Percentiles rank a stretch among this genome's conserved stretches.
phyloP scores from a whole-genome alignment of 2,329 filamentous ascomycete species.

The Cladophialophora psammophila region DNA sequence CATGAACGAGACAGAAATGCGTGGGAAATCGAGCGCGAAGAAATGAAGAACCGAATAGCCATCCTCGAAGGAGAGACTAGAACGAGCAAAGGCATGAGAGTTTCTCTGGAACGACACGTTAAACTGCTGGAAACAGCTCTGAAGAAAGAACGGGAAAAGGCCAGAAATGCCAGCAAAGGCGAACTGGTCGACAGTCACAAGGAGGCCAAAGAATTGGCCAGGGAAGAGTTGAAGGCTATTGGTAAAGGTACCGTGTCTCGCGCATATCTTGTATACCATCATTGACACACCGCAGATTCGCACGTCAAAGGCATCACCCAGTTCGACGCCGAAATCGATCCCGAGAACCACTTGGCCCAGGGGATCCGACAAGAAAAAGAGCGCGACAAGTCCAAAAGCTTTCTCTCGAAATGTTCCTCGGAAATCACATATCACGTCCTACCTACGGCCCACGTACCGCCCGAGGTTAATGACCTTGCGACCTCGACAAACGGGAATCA shows the following conservation, averaged over 20 bases:
- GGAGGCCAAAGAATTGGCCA: conserved; percentile 55
- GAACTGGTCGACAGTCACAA: conserved; percentile 60
- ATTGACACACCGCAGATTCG: conserved; percentile 31
- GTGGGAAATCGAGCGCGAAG: conserved; percentile 98
- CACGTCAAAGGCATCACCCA: conserved; percentile 48
- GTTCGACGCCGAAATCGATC: conserved; percentile 54
- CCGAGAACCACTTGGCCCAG: conserved; percentile 51
- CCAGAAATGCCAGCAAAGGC: conserved; percentile 61
- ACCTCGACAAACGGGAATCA: conserved; percentile 47
- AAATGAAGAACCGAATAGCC: conserved; percentile 98
- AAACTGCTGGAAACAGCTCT: conserved; percentile 86
- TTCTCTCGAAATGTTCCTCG: conserved; percentile 70
- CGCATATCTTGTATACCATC: neutral
- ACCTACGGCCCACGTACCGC: conserved; percentile 67
- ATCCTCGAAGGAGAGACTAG: conserved; percentile 88
- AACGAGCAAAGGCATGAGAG: conserved; percentile 85
- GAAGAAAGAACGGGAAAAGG: conserved; percentile 79
- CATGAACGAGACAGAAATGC: conserved; percentile 97
- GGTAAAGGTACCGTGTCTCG: conserved; percentile 45
- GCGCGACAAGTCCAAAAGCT: conserved; percentile 68
- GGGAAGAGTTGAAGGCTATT: conserved; percentile 52
- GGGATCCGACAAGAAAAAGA: conserved; percentile 65
- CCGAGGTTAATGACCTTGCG: conserved; percentile 57
- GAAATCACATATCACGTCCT: conserved; percentile 73
- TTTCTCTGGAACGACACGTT: conserved; percentile 88